A percentile compares a stretch with the other conserved stretches of the same genome.
Evolutionary conservation across 2,329 filamentous ascomycete species (phyloP).

Genomic region (Dothistroma pini): DNA sequence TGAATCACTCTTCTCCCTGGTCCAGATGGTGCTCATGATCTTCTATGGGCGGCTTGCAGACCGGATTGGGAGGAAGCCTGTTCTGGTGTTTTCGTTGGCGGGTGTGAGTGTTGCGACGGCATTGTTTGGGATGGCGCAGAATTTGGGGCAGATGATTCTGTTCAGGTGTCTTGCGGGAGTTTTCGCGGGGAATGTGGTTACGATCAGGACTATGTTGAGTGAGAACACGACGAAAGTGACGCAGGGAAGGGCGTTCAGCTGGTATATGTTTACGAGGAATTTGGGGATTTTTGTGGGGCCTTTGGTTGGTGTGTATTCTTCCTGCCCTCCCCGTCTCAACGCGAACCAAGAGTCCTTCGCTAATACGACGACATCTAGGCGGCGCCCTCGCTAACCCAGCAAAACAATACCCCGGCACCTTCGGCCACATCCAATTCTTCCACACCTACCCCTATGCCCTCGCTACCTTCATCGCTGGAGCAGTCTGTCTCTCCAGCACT

Average conservation of each 20-base stretch:
- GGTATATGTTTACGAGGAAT: conserved; percentile 70
- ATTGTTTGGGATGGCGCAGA: conserved; percentile 65
- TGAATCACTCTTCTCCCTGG: conserved; percentile 65
- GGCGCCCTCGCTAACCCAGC: conserved; percentile 67
- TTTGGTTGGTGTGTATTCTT: conserved; percentile 49
- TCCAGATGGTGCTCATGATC: conserved; percentile 77
- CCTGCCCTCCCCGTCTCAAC: not conserved
- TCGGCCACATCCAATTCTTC: conserved; percentile 58
- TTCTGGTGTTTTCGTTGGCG: conserved; percentile 64
- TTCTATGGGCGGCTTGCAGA: conserved; percentile 68
- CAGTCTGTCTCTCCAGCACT: conserved; percentile 53
- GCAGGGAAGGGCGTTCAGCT: conserved; percentile 69
- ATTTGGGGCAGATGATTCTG: conserved; percentile 68
- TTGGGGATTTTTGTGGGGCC: conserved; percentile 71
- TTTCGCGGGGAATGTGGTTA: conserved; percentile 70
- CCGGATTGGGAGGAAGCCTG: conserved; percentile 66
- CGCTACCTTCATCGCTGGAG: conserved; percentile 56
- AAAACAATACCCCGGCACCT: conserved; percentile 57
- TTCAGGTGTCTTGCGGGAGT: conserved; percentile 68
- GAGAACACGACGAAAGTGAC: conserved; percentile 67
- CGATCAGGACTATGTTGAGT: conserved; percentile 71
- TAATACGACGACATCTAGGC: conserved; percentile 41
- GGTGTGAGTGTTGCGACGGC: conserved; percentile 60
- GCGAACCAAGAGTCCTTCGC: not conserved
- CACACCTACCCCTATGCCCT: conserved; percentile 63